Base-by-base conservation (phyloP, 192 early-diverging fungal species). In the Hyaloraphidium curvatum region DNA sequence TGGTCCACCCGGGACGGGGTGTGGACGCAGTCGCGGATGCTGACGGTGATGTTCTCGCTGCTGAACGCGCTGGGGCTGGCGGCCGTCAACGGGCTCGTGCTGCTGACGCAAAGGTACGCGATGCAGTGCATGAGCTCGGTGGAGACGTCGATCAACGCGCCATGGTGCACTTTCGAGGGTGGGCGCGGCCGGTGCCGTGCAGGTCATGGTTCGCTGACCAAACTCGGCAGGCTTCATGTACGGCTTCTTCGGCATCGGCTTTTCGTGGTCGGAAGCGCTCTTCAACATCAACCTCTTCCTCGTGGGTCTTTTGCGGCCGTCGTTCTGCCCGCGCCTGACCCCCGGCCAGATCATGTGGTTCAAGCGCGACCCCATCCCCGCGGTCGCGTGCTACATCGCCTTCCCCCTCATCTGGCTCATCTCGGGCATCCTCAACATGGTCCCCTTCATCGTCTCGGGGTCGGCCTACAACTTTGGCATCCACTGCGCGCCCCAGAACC, bases 221-320 rank as follows among this genome's bases (percentile, higher is more conserved):
- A n/a, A n/a, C n/a, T n/a, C n/a, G n/a, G n/a, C n/a, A n/a, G n/a
- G 43, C 5, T 11, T 48, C 43, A 48, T 7, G 14, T 48, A 48
- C 19, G 25, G 25, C 43, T 25, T 48, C 14, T 48, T 48, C 43
- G 43, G 17, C 23, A 14, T 48, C 23, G 43, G 17, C 17, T 48
- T 48, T 25, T 14, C 43, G 4, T 21, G 11, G 43, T 48, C 43
- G 17, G 43, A 48, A 25, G 43, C 43, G 7, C 19, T 48, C 17
- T 48, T 48, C 43, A 48, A 48, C 43, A 48, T 48, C 43, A 48
- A 48, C 23, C 43, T 48, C 7, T 48, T 48, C 23, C 17, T 25
- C 14, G 43, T 48, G 19, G 25, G n/a, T n/a, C n/a, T n/a, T n/a
- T n/a, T n/a, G n/a, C n/a, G n/a, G n/a, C n/a, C n/a, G n/a, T n/a